Conservation (phyloP, 345 rosid genomes). For the Eutrema heterophyllum region DNA sequence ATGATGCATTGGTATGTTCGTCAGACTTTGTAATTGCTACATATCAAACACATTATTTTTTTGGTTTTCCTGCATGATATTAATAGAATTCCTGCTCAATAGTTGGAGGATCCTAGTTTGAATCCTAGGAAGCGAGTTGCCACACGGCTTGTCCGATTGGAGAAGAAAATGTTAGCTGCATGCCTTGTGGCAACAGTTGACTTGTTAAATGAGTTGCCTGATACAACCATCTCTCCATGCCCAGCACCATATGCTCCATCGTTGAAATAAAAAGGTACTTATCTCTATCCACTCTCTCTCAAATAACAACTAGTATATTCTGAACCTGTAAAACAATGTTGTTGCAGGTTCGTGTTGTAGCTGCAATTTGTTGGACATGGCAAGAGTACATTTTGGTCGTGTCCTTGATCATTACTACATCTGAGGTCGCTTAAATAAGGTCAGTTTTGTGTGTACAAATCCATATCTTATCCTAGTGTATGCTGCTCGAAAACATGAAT, state of each 20-base stretch:
- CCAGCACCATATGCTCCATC: slow-evolving; percentile 82
- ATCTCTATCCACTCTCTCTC: not conserved
- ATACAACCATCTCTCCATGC: slow-evolving; percentile 72
- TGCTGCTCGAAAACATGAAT: not conserved
- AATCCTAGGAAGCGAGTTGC: slow-evolving; percentile 88
- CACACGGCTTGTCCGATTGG: slow-evolving; percentile 77
- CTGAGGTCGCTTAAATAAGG: slow-evolving; percentile 14
- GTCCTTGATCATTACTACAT: slow-evolving; percentile 5
- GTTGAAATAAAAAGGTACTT: slow-evolving; percentile 52
- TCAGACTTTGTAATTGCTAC: slow-evolving; percentile 1
- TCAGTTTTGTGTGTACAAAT: slow-evolving; percentile 4
- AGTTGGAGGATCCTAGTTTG: slow-evolving; percentile 74
- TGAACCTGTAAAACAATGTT: not conserved
- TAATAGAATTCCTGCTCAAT: not conserved
- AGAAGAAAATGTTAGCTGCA: slow-evolving; percentile 83
- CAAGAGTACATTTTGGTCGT: slow-evolving; percentile 3
- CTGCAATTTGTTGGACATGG: slow-evolving; percentile 14
- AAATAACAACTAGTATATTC: not conserved
- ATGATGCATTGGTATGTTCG: slow-evolving; percentile 57
- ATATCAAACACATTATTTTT: not conserved
- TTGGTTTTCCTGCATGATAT: slow-evolving; percentile 1
- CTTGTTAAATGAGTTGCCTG: slow-evolving; percentile 69
- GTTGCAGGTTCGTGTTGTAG: slow-evolving; percentile 19
- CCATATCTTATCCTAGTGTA: not conserved
- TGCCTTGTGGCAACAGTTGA: slow-evolving; percentile 60